Conservation (phyloP, 2,329 filamentous ascomycete species). For the Phyllosticta paracitricarpa region DNA sequence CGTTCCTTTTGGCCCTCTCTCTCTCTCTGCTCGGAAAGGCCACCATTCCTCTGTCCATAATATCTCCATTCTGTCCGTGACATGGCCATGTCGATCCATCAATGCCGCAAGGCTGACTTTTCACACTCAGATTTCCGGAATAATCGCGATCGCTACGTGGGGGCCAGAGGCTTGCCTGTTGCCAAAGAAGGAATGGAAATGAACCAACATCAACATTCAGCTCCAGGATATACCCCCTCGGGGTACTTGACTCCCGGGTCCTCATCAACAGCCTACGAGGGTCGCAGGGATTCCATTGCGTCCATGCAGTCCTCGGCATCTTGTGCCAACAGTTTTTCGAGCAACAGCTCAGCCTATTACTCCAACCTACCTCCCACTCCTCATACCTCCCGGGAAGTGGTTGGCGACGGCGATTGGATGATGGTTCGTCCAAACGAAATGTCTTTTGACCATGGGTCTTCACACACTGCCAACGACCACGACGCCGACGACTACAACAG, state of each 20-base stretch:
- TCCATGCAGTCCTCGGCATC: constrained; percentile 20
- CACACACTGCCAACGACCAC: constrained; percentile 1
- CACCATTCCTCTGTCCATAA: constrained; percentile 7
- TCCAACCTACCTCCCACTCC: constrained; percentile 19
- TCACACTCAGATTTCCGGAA: constrained; percentile 5
- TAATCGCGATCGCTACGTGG: constrained; percentile 1
- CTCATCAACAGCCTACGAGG: constrained; percentile 19
- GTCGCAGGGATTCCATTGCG: constrained; percentile 21
- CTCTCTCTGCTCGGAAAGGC: neutral
- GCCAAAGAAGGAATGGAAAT: constrained; percentile 15
- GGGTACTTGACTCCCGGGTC: constrained; percentile 17
- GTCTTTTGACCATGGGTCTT: constrained; percentile 15
- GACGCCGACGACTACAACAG: constrained; percentile 2
- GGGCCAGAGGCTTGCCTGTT: constrained; percentile 4
- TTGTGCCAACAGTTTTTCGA: constrained; percentile 14
- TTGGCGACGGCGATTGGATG: constrained; percentile 13
- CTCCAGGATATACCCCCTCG: constrained; percentile 14
- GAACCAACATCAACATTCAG: constrained; percentile 17
- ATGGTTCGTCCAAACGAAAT: constrained; percentile 10
- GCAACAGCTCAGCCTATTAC: constrained; percentile 8
- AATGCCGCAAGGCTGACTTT: constrained; percentile 4
- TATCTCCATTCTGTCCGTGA: constrained; percentile 8
- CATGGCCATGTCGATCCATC: neutral
- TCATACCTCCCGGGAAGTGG: constrained; percentile 16
- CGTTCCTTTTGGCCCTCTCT: constrained; percentile 2